A percentile compares a stretch with the other conserved stretches of the same genome.
These are phyloP conservation scores for Pyropia haitanensis DNA, from an alignment of 23 red algal genomes.

Conservation along the genomic window DNA sequence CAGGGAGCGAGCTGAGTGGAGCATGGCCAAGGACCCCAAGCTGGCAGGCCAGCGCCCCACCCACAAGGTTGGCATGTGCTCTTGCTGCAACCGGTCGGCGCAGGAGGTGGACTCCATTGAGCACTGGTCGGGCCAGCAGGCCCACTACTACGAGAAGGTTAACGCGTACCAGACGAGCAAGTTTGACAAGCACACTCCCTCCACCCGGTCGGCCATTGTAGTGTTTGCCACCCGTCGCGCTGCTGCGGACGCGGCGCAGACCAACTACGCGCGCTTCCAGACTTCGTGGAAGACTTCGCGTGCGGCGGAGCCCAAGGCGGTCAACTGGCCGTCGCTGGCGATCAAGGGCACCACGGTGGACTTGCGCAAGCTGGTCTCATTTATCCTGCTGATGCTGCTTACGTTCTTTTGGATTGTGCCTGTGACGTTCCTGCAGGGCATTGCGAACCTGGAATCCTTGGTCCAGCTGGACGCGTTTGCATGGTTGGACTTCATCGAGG, in stretches of 20 bases:
- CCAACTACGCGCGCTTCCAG: slow-evolving; percentile 20
- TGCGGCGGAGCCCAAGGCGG: slow-evolving; percentile 45
- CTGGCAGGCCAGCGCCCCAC: slow-evolving; percentile 24
- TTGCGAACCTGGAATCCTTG: slow-evolving; percentile 24
- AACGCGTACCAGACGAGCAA: slow-evolving; percentile 14
- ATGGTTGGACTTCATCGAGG: slow-evolving; percentile 24
- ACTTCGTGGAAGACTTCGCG: slow-evolving; percentile 33
- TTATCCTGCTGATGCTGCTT: slow-evolving; percentile 21
- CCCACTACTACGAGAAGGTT: slow-evolving; percentile 30
- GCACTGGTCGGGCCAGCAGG: slow-evolving; percentile 41
- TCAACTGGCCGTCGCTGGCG: slow-evolving; percentile 36
- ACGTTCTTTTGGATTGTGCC: slow-evolving; percentile 57
- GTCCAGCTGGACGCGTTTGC: slow-evolving; percentile 36
- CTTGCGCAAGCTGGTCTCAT: slow-evolving; percentile 13
- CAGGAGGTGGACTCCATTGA: slow-evolving; percentile 33
- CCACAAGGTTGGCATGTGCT: slow-evolving; percentile 46
- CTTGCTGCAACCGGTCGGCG: slow-evolving; percentile 16
- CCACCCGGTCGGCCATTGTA: slow-evolving; percentile 26
- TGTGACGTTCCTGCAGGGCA: slow-evolving; percentile 33
- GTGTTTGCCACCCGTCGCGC: slow-evolving; percentile 35
- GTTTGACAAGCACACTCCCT: slow-evolving; percentile 4
- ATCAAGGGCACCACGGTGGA: slow-evolving; percentile 16
- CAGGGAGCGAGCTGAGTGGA: slow-evolving; percentile 49
- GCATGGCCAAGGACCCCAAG: slow-evolving; percentile 21
- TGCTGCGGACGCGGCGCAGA: slow-evolving; percentile 37